Base-by-base conservation (phyloP, 1,139 yeast genomes). In the Sugiyamaella novakii region DNA sequence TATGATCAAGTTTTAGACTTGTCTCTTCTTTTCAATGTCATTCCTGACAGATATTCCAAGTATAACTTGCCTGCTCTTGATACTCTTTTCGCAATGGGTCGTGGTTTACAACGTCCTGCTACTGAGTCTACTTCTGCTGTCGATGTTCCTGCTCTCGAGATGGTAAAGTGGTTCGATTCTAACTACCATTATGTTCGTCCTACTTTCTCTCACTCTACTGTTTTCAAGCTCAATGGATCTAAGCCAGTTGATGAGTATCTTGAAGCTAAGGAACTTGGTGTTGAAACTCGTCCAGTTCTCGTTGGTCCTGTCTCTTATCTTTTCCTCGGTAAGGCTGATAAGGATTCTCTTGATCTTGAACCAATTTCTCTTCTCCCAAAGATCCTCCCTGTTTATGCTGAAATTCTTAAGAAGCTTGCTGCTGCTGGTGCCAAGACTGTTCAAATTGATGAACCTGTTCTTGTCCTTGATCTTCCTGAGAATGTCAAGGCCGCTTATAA, bases 181-280 rank as follows among this genome's bases (percentile, higher is more conserved):
- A 92, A 92, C 87, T 92, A 92, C 87, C 98, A 92, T 76, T 94
- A 92, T 73, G 98, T 92, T 68, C 88, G 98, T 81, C 98, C 98
- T 75, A 94, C 98, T 63, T 88, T 92, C 78, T 87, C 96, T 52
- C 84, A 89, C 81, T 81, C 89, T 62, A 92, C 98, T 59, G 83
- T 84, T 65, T 94, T 92, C 87, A 91, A 92, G 80, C 86, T 92
- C 73, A 88, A 84, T 75, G 95, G 96, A 68, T 77, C 84, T 67
- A 92, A 92, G 81, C 98, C 98, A 68, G 94, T 92, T 66, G 96
- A 84, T 66, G 97, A 92, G 80, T 92, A 78, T 80, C 83, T 87
- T 70, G 98, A 92, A 82, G 98, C 98, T 67, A 92, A 92, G 83
- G 95, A 77, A 58, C 81, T 87, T 67, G 98, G 98, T 67, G 75